These are phyloP conservation scores for Mesembryanthemum crystallinum DNA, from an alignment of 148 eudicot species.

Conservation along the genomic window DNA sequence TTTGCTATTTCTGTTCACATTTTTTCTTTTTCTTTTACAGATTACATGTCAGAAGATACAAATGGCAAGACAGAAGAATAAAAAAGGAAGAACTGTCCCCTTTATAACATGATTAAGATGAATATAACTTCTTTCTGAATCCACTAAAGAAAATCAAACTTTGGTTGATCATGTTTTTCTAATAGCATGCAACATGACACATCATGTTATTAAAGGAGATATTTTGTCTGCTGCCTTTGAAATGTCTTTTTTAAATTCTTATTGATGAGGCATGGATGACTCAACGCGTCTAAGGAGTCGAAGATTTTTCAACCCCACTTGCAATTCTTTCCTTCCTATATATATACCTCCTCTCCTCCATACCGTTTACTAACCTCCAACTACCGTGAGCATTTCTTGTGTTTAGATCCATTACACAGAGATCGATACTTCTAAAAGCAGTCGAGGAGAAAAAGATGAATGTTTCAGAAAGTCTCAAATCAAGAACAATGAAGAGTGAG, in stretches of 20 bases:
- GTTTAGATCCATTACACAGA: neutral
- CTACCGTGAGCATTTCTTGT: neutral
- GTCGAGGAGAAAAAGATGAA: neutral
- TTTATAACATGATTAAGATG: too few species aligned
- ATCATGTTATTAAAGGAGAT: too few species aligned
- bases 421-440: neutral
- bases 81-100: neutral
- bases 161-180: neutral
- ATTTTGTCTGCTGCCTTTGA: too few species aligned
- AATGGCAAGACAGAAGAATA: too few species aligned
- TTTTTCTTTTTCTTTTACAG: too few species aligned
- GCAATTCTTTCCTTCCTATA: conserved; percentile 11
- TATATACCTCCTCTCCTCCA: conserved; percentile 3
- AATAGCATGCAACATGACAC: neutral
- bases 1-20: neutral
- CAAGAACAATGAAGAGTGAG: neutral
- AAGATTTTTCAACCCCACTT: conserved; percentile 18
- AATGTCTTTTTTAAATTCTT: too few species aligned
- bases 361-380: neutral
- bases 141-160: neutral
- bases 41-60: too few species aligned
- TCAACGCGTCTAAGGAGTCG: neutral
- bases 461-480: too few species aligned
- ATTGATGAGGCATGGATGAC: too few species aligned
- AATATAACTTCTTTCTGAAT: too few species aligned